Conservation (phyloP, 2,329 filamentous ascomycete species). For the Immersiporthe knoxdaviesiana region DNA sequence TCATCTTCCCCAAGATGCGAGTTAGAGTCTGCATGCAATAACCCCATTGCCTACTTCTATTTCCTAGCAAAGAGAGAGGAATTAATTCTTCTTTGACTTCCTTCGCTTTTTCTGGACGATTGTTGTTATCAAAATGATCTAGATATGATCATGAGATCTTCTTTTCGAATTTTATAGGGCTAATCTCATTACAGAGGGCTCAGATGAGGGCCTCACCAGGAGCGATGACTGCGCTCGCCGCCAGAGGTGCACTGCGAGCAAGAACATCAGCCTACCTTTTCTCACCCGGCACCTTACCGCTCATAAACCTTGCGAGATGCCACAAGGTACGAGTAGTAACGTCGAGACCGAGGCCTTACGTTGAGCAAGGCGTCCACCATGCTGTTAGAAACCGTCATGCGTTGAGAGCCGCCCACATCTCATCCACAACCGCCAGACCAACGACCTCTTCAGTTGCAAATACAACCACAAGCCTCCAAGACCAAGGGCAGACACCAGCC, state of each 20-base stretch:
- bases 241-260: not conserved
- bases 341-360: not conserved
- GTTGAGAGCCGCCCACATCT: slow-evolving; percentile 16
- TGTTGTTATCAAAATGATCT: not conserved
- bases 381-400: not conserved
- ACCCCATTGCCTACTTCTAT: not conserved
- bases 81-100: not conserved
- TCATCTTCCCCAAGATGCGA: not conserved
- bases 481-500: slow-evolving; percentile 19
- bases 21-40: not conserved
- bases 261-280: not conserved
- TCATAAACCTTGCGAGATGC: not conserved
- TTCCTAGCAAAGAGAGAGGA: not conserved
- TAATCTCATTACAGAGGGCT: not conserved
- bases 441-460: slow-evolving; percentile 3
- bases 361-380: not conserved
- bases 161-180: not conserved
- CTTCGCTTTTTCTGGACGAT: not conserved
- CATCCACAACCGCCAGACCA: slow-evolving; percentile 1
- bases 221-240: slow-evolving; percentile 11
- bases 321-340: not conserved
- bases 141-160: not conserved
- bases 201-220: not conserved
- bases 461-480: not conserved
- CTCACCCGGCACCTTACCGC: not conserved